phyloP scores from a whole-genome alignment of 78 protist species.

The Speleostelium caveatum region DNA sequence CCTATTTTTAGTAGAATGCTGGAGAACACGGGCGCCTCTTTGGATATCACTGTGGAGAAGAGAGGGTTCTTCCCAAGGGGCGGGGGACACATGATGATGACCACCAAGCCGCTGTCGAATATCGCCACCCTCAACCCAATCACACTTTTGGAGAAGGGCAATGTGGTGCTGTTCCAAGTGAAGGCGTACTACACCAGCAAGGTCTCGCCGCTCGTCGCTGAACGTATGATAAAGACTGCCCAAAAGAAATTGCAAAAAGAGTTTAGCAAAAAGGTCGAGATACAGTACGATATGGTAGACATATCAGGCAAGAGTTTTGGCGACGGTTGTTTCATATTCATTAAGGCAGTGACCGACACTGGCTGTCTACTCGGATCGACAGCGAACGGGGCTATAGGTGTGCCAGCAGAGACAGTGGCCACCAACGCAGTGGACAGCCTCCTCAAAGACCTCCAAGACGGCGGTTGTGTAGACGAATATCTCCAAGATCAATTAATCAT shows the following conservation, averaged over 20 bases:
- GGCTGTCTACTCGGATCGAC: slow-evolving; percentile 83
- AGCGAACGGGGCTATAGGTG: slow-evolving; percentile 75
- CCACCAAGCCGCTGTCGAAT: slow-evolving; percentile 18
- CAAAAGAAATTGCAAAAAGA: slow-evolving; percentile 28
- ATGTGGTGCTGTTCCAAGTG: slow-evolving; percentile 1
- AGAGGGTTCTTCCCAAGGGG: slow-evolving; percentile 77
- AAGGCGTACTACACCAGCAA: not conserved
- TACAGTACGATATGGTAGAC: slow-evolving; percentile 12
- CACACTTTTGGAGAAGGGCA: slow-evolving; percentile 1
- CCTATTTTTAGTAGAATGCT: slow-evolving; percentile 40
- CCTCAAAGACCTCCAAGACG: slow-evolving; percentile 60
- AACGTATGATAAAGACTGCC: slow-evolving; percentile 32
- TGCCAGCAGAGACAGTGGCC: slow-evolving; percentile 80
- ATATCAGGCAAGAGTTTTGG: slow-evolving; percentile 13
- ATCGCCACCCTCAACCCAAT: slow-evolving; percentile 25
- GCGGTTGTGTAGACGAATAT: slow-evolving; percentile 90
- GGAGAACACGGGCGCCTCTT: slow-evolving; percentile 30
- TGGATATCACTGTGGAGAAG: slow-evolving; percentile 21
- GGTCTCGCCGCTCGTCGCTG: slow-evolving; percentile 8
- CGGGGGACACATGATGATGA: slow-evolving; percentile 34
- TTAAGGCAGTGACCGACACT: slow-evolving; percentile 71
- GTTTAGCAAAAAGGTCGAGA: slow-evolving; percentile 26
- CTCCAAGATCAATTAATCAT: slow-evolving; percentile 90
- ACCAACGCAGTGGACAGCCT: slow-evolving; percentile 49
- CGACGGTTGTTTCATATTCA: slow-evolving; percentile 44